Base-by-base conservation (phyloP, 768 basidiomycete species). In the Collybia sp. region DNA sequence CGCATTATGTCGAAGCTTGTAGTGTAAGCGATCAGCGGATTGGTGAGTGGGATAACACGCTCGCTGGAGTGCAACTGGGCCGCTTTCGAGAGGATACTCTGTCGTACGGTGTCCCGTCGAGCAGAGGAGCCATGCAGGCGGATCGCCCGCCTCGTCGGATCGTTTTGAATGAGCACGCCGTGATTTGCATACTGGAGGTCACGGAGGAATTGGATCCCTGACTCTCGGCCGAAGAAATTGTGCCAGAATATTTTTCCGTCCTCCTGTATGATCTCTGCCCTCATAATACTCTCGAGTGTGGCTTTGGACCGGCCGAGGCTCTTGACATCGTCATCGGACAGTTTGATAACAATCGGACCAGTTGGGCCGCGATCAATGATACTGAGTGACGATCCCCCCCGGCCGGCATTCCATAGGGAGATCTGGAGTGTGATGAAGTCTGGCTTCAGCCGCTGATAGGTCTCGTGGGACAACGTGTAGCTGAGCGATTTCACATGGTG, bases 181-280 rank as follows among this genome's bases (percentile, higher is more conserved):
- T 65, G 60, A 39, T 73, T 55, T 9, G 51, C 47, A 1, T 46
- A 49, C 45, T 78, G 68, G 10, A 88, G 45, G 0, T 66, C 58
- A 0, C 64, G 53, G 40, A 90, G 43, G 57, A 75, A 88, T 0
- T 12, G 16, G 0, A 40, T 34, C 0, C 85, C 85, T 5, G 61
- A 61, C 0, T 53, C 47, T 3, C 67, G 51, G 16, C 57, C 56
- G 49, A 91, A 83, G 60, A 78, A 88, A 3, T 70, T 65, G 48
- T 89, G 82, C 87, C 87, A 91, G 6, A 76, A 64, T 1, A 70
- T 63, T 34, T 75, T 73, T 20, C 73, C 77, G 38, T 79, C 71
- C 13, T 74, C 54, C 19, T 62, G 69, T 30, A 87, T 58, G 2
- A 73, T 63, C 51, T 89, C 83, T 1, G 88, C 87, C 2, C 71